Conservation (phyloP, 768 basidiomycete genomes). For the Auricularia sp. region DNA sequence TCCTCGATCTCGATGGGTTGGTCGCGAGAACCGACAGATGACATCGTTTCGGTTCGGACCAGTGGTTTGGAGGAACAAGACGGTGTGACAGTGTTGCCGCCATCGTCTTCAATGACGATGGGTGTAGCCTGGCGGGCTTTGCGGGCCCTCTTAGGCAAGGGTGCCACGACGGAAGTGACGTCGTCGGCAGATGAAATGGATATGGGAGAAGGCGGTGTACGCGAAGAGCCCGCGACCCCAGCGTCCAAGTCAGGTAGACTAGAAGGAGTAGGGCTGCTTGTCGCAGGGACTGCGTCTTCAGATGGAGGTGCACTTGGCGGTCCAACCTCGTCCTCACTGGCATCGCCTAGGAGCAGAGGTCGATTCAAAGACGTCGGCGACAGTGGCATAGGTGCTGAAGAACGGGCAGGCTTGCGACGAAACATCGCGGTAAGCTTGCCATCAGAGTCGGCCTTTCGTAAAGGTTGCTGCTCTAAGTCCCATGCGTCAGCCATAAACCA, state of each 20-base stretch:
- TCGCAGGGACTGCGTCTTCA: too few species aligned
- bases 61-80: not conserved
- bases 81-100: not conserved
- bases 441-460: not conserved
- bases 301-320: too few species aligned
- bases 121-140: not conserved
- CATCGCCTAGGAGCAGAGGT: too few species aligned
- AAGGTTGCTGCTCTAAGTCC: not conserved
- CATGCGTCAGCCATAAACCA: too few species aligned
- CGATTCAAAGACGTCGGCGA: slow-evolving; percentile 1
- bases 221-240: not conserved
- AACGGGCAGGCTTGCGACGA: not conserved
- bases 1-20: slow-evolving; percentile 37
- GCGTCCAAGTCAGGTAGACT: not conserved
- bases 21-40: slow-evolving; percentile 24
- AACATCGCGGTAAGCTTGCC: not conserved
- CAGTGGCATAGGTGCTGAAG: not conserved
- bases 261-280: too few species aligned
- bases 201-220: not conserved
- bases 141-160: not conserved
- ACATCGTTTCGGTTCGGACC: not conserved
- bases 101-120: not conserved
- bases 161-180: not conserved
- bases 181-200: too few species aligned
- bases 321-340: too few species aligned